Base-by-base conservation (phyloP, 257 asterid species). In the Solanum pimpinellifolium region DNA sequence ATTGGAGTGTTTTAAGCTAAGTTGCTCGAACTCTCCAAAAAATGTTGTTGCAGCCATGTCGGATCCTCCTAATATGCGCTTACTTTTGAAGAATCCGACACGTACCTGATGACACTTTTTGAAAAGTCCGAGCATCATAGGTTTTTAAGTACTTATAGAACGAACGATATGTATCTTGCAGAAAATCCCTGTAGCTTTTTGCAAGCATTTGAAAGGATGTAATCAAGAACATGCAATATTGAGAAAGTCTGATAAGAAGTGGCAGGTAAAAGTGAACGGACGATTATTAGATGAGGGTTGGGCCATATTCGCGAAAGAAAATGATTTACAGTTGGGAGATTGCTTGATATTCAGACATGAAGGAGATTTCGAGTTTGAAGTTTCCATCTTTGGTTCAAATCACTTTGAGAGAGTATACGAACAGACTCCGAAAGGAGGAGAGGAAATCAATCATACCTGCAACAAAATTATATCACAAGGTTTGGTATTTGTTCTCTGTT, bases 361-460 rank as follows among this genome's bases (percentile, higher is more conserved):
- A 85, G 88, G 90, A 74, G 3, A 85, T 6, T 77, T 33, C 86
- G 83, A 85, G 86, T 88, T 88, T 35, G 87, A 88, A 2, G 90
- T 85, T 14, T 12, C 29, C 37, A 37, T 88, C 18, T 88, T 77
- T 29, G 83, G 69, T 25, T 69, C 86, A 20, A 85, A 68, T 81
- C 37, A 46, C 1, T 56, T 74, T 11, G 84, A 49, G 44, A 80
- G 68, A 80, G 31, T 68, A 46, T 21, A 74, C n/a, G 4, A 20
- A 87, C 35, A 27, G 23, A 20, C 18, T 66, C 60, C 0, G 13
- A 14, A 77, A 49, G 46, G 7, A 65, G 6, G 56, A 41, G 83
- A n/a, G 8, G 89, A 82, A 20, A 47, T 9, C 18, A 3, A 80
- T 80, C 68, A 80, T 80, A n/a, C 84, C 9, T 46, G 18, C 66